These are phyloP conservation scores for Phyllostachys edulis DNA, from an alignment of 176 grass and related monocot species.

Conservation along the genomic window DNA sequence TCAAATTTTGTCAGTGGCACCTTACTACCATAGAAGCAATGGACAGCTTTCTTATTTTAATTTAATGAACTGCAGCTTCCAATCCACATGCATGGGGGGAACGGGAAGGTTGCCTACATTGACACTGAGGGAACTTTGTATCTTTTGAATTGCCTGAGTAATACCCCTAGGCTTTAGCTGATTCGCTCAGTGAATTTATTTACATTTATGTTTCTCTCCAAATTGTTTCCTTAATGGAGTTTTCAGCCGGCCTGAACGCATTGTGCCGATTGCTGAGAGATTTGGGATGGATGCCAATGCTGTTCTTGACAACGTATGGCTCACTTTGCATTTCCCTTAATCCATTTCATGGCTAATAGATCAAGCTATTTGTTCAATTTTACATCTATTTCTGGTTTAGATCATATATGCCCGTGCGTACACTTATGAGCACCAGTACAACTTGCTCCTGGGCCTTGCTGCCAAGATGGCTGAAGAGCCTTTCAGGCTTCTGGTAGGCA, in stretches of 20 bases:
- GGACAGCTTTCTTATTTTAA: neutral
- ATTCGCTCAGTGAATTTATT: conserved; percentile 5
- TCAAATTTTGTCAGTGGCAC: neutral
- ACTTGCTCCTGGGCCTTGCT: conserved; percentile 87
- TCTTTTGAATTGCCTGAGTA: conserved; percentile 33
- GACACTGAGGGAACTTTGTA: conserved; percentile 80
- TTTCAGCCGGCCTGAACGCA: conserved; percentile 77
- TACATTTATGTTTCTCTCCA: neutral
- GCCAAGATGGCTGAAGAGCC: conserved; percentile 97
- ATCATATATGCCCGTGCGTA: conserved; percentile 98
- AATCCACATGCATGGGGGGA: conserved; percentile 81
- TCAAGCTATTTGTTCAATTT: neutral
- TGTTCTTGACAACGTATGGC: conserved; percentile 78
- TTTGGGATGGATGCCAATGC: conserved; percentile 90
- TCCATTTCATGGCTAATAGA: neutral
- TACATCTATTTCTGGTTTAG: conserved; percentile 38
- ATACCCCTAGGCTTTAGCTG: neutral
- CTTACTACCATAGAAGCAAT: neutral
- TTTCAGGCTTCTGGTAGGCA: conserved; percentile 66
- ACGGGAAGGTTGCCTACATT: conserved; percentile 84
- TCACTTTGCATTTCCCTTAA: conserved; percentile 34
- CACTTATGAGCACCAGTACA: conserved; percentile 91
- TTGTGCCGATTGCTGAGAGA: conserved; percentile 91
- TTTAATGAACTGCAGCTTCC: conserved; percentile 59
- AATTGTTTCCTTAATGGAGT: conserved; percentile 49